A percentile compares a stretch with the other conserved stretches of the same genome.
Conservation (phyloP, 805 yeast species). For the Candida caryicola region DNA sequence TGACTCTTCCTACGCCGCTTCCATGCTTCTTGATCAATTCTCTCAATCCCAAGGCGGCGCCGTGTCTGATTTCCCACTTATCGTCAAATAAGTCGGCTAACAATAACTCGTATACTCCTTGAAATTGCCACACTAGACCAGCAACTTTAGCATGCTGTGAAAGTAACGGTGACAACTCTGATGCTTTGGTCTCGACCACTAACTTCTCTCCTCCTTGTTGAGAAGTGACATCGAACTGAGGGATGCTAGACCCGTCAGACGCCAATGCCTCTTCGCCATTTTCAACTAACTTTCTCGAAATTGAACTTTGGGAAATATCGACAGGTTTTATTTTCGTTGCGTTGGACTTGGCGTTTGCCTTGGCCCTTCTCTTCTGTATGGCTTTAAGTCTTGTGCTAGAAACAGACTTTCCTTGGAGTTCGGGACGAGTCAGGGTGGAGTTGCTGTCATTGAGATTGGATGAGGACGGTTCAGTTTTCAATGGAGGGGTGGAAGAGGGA, state of each 20-base stretch:
- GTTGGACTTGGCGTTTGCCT: slow-evolving; percentile 57
- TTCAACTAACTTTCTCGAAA: slow-evolving; percentile 52
- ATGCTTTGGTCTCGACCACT: slow-evolving; percentile 74
- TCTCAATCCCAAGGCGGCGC: slow-evolving; percentile 88
- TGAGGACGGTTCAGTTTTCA: slow-evolving; percentile 9
- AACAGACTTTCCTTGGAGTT: slow-evolving; percentile 27
- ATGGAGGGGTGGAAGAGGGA: slow-evolving; percentile 16
- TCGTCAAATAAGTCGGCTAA: slow-evolving; percentile 78
- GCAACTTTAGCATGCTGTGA: slow-evolving; percentile 70
- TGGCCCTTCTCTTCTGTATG: slow-evolving; percentile 89
- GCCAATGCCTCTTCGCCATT: slow-evolving; percentile 31
- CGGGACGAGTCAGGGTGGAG: slow-evolving; percentile 7
- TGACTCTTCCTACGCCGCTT: slow-evolving; percentile 75
- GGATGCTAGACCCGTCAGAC: slow-evolving; percentile 13
- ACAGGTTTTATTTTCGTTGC: slow-evolving; percentile 48
- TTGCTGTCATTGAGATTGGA: background rate
- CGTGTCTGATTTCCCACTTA: slow-evolving; percentile 93
- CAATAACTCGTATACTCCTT: slow-evolving; percentile 83
- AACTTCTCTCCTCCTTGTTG: slow-evolving; percentile 79
- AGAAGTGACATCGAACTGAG: slow-evolving; percentile 62
- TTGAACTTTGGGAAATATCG: slow-evolving; percentile 69
- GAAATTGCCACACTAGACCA: slow-evolving; percentile 88
- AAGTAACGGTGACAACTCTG: slow-evolving; percentile 63
- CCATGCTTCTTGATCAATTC: slow-evolving; percentile 85
- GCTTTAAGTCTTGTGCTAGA: slow-evolving; percentile 82